Evolutionary conservation across 257 asterid species (phyloP).

Genomic region (Solanum clarkiae): DNA sequence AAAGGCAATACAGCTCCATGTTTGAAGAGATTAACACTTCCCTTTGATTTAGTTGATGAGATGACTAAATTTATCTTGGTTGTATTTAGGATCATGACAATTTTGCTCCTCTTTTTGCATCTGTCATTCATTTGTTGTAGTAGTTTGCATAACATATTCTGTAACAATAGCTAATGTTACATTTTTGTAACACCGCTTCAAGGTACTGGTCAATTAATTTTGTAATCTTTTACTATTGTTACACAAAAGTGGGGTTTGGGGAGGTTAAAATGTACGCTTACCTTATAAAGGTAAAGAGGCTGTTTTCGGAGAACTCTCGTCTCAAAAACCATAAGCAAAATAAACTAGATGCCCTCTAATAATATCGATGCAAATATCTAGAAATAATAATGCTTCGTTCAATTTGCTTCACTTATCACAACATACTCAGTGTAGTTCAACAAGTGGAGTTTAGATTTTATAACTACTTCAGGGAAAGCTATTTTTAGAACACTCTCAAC

Average conservation of each 20-base stretch:
- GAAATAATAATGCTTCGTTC: not conserved
- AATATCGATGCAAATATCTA: not conserved
- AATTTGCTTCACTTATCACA: not conserved
- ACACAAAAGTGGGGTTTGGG: too few relatives aligned
- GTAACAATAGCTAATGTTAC: not conserved
- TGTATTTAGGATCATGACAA: not conserved
- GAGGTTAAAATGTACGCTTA: too few relatives aligned
- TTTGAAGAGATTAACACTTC: not conserved
- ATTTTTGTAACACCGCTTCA: not conserved
- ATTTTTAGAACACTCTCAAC: too few relatives aligned
- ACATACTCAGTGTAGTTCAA: too few relatives aligned
- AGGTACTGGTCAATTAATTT: not conserved
- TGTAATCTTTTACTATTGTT: too few relatives aligned
- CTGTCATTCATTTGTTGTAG: not conserved
- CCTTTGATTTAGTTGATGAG: not conserved
- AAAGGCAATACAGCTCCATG: not conserved
- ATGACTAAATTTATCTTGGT: not conserved
- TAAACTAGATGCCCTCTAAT: too few relatives aligned
- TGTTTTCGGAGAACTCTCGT: too few relatives aligned
- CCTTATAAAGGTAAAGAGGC: too few relatives aligned
- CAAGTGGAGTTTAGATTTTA: too few relatives aligned
- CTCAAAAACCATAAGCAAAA: too few relatives aligned
- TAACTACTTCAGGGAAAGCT: too few relatives aligned
- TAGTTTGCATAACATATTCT: not conserved
- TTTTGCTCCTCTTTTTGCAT: not conserved